phyloP scores from a whole-genome alignment of 148 eudicot species.

The Persicaria maculosa region DNA sequence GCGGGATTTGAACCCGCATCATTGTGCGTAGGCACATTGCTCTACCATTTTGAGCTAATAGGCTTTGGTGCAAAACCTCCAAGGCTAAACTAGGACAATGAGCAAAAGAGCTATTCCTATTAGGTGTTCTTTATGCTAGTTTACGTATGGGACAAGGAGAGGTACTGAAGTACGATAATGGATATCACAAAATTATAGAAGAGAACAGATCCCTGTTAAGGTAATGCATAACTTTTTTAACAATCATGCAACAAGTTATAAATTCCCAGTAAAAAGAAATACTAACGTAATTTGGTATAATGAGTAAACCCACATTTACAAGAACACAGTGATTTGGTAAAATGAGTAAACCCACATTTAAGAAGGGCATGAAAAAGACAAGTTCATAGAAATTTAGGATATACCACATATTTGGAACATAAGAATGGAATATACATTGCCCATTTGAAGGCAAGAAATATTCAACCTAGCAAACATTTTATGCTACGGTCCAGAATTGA shows the following conservation, averaged over 20 bases:
- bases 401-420: not conserved
- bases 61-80: too few relatives aligned
- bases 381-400: not conserved
- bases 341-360: not conserved
- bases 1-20: too few relatives aligned
- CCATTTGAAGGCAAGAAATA: not conserved
- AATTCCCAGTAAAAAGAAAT: not conserved
- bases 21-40: too few relatives aligned
- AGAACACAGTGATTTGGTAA: not conserved
- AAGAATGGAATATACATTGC: not conserved
- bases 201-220: not conserved
- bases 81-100: too few relatives aligned
- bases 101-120: too few relatives aligned
- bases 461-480: not conserved
- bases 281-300: not conserved
- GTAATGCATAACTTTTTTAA: not conserved
- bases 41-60: too few relatives aligned
- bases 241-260: not conserved
- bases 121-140: too few relatives aligned
- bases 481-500: not conserved
- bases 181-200: too few relatives aligned
- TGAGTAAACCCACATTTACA: not conserved
- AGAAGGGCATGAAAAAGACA: not conserved
- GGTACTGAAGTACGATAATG: too few relatives aligned
- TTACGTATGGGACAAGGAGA: too few relatives aligned